phyloP scores from a whole-genome alignment of 441 rosid species.

The Omphalea diandra region DNA sequence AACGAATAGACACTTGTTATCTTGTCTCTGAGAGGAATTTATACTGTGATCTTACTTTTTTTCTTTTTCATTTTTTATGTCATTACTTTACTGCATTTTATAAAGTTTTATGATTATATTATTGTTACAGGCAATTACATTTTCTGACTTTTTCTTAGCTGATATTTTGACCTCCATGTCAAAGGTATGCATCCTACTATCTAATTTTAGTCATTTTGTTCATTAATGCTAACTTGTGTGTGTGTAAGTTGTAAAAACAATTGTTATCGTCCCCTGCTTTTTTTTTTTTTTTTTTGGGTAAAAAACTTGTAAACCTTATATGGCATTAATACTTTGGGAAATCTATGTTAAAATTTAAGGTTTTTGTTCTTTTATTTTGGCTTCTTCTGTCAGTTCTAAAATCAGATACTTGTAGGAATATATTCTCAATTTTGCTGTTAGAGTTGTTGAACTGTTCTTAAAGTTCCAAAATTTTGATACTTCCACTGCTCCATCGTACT shows the following conservation, averaged over 20 bases:
- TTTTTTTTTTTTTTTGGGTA: neutral
- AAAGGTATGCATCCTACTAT: too few species aligned
- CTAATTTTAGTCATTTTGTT: constrained; percentile 3
- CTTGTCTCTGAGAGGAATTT: neutral
- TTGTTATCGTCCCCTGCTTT: neutral
- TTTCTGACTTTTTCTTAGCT: constrained; percentile 92
- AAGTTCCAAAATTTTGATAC: neutral
- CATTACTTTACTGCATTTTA: neutral
- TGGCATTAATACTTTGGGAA: neutral
- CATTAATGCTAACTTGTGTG: neutral
- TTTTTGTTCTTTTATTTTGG: neutral
- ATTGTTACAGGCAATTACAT: constrained; percentile 72
- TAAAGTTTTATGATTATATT: constrained; percentile 13
- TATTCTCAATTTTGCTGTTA: neutral
- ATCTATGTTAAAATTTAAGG: neutral
- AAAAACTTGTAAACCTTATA: neutral
- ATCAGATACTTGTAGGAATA: neutral
- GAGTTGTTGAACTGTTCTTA: neutral
- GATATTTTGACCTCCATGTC: constrained; percentile 97
- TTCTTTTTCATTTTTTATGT: neutral
- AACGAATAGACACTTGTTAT: neutral
- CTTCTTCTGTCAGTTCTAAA: neutral
- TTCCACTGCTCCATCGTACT: neutral
- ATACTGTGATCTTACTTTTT: neutral
- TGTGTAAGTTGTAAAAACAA: neutral